Evolutionary conservation across 495 filamentous ascomycete genomes (phyloP), one percentile per base, ranked within the genome.

Genomic region (Aspergillus heteromorphus): DNA sequence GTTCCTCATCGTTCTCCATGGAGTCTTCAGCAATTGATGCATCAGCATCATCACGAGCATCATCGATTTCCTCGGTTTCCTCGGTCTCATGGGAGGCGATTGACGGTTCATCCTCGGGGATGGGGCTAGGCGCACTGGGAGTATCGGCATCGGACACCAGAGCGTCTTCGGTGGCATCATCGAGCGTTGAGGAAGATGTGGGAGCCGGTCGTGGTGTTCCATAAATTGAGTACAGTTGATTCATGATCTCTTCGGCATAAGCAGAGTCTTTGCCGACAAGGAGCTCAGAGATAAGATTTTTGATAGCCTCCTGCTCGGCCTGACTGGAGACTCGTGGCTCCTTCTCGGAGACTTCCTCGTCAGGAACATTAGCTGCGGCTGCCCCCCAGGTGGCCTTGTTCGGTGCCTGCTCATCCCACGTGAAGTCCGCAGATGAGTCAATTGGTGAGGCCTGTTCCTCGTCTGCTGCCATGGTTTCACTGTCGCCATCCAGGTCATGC

Each of bases 211-310:
- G 83, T 0, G 77, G 77, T 1, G 76, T 80, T 57, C 81, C 74
- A 61, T 84, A 84, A 2, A 84, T 88, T 2, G 80, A 82, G 29
- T 77, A 78, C 6, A 96, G 77, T 18, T 86, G 80, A 51, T 73
- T 83, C 73, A 91, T 80, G 0, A 92, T 86, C 53, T 85, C 88
- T 58, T 96, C 89, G 0, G 87, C 89, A 61, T 89, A 96, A 13
- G 84, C 79, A 5, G 89, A 87, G 65, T 96, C 88, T 67, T 85
- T 87, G 20, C 87, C 91, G 42, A 73, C 64, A 21, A 96, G 72
- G 2, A 96, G 72, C 60, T 96, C 89, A 11, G 84, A 86, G 13
- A 96, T 78, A 1, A 96, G 74, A 18, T 75, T 80, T 61, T 85
- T 81, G 2, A 95, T 73, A n/a, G 79, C 85, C 8, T 80, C 78